phyloP scores from a whole-genome alignment of 345 rosid genomes.

The Lumnitzera racemosa region DNA sequence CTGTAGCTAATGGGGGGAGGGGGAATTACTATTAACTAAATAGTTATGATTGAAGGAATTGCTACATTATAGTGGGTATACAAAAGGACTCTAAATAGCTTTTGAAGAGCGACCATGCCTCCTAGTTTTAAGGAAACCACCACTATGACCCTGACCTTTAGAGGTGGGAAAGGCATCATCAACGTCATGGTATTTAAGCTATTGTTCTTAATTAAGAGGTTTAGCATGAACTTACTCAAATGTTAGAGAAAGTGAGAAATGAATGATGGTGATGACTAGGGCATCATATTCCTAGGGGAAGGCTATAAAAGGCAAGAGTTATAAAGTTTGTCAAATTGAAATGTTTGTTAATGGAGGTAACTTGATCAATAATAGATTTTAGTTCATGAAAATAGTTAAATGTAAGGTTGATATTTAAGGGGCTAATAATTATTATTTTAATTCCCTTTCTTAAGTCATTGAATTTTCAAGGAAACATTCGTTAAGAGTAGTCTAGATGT shows the following conservation, averaged over 20 bases:
- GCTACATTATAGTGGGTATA: no score
- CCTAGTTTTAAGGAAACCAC: no score
- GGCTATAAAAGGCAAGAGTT: neutral
- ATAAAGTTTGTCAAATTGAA: neutral
- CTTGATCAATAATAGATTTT: neutral
- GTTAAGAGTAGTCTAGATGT: neutral
- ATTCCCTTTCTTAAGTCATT: neutral
- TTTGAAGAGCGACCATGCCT: no score
- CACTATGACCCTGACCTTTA: neutral
- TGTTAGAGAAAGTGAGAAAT: neutral
- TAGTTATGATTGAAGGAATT: no score
- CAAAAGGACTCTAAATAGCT: no score
- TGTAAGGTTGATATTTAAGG: neutral
- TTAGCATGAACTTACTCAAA: neutral
- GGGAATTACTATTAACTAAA: no score
- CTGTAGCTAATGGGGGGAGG: no score
- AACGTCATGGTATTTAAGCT: neutral
- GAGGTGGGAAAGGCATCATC: neutral
- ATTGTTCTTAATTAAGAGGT: neutral
- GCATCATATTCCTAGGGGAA: neutral
- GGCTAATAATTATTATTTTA: neutral
- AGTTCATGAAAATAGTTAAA: neutral
- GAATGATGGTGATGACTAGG: neutral
- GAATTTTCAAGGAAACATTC: neutral
- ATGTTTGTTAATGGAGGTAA: neutral